Evolutionary conservation across 2,329 filamentous ascomycete genomes (phyloP), one percentile per base, ranked within the genome.

Genomic region (Aciculosporium take): DNA sequence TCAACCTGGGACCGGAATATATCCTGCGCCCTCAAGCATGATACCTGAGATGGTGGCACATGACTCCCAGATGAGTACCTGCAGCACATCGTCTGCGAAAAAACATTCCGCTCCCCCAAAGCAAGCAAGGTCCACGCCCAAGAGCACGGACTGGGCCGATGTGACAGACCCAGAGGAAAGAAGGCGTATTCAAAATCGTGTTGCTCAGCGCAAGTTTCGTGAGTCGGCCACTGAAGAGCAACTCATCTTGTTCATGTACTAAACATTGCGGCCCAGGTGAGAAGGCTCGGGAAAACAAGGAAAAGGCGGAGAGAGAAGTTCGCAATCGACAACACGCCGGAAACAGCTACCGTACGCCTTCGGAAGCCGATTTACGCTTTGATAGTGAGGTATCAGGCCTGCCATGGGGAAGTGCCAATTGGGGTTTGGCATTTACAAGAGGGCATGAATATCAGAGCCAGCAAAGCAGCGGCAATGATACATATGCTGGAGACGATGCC

Each of bases 121-220:
- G 4, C 66, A 62, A 42, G 51, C 56, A 37, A 71, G 65, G 47
- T 56, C 64, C 5, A 62, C 52, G 25, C 37, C 57, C 18, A 71
- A 68, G 48, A 63, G 63, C 3, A 70, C 81, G 47, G 75, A 84
- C 60, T 87, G 82, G 82, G 68, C 72, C 23, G 71, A 79, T 0
- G 69, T 86, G 33, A 73, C 72, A 6, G 80, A 86, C 50, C 79
- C 79, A 0, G 76, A 77, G 45, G 79, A 84, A 61, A 70, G 82
- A 53, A 68, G 82, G 47, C 77, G 80, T 45, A 81, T 86, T 39
- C 82, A 87, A 56, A 87, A 87, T 56, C 73, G 80, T 41, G 72
- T 85, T 46, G 81, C 81, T 2, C 82, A 86, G 53, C 70, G 81
- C 49, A 84, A 84, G 52, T 86, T 84, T 50, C 71, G 82, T 86